Conservation (phyloP, 2,329 filamentous ascomycete species). For the Herpotrichia juniperi region DNA sequence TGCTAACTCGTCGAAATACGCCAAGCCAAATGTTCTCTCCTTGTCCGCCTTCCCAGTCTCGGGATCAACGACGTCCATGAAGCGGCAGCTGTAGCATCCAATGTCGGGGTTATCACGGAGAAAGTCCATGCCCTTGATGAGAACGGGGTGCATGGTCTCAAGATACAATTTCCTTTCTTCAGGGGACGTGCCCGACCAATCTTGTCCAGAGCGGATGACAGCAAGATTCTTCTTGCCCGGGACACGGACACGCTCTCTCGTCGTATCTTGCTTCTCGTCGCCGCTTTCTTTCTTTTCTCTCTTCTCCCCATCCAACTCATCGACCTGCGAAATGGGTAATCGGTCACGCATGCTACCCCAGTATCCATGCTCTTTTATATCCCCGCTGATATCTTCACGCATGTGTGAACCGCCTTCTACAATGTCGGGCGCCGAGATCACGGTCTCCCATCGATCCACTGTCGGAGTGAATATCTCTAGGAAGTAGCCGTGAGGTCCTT, state of each 20-base stretch:
- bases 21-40: slow-evolving; percentile 51
- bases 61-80: slow-evolving; percentile 51
- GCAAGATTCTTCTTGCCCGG: slow-evolving; percentile 49
- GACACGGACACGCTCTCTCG: slow-evolving; percentile 34
- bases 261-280: neutral
- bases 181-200: slow-evolving; percentile 50
- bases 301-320: slow-evolving; percentile 40
- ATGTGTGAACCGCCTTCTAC: slow-evolving; percentile 52
- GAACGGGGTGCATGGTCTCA: slow-evolving; percentile 53
- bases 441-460: slow-evolving; percentile 52
- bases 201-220: slow-evolving; percentile 55
- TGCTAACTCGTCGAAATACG: slow-evolving; percentile 50
- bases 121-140: slow-evolving; percentile 53
- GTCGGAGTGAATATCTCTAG: slow-evolving; percentile 51
- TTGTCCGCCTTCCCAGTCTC: slow-evolving; percentile 12
- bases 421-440: slow-evolving; percentile 46
- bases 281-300: slow-evolving; percentile 12
- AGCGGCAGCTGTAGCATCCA: slow-evolving; percentile 52
- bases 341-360: slow-evolving; percentile 57
- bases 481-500: slow-evolving; percentile 48
- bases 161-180: slow-evolving; percentile 53
- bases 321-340: slow-evolving; percentile 47
- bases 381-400: slow-evolving; percentile 44
- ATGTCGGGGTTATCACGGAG: slow-evolving; percentile 50
- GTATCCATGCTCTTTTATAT: slow-evolving; percentile 52